Conservation (phyloP, 2,329 filamentous ascomycete species). For the Penicillium brevicompactum region DNA sequence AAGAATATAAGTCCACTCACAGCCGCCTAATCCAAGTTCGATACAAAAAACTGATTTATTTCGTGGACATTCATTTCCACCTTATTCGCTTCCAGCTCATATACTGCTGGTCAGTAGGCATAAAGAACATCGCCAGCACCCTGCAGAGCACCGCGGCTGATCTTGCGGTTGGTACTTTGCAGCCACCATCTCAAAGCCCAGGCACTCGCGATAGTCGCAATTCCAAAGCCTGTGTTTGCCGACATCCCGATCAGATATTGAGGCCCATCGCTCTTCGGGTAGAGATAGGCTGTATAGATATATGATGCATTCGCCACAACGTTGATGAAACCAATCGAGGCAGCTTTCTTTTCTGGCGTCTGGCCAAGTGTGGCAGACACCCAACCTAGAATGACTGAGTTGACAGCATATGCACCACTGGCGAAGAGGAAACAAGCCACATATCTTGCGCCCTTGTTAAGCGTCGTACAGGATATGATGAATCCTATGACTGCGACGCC, state of each 20-base stretch:
- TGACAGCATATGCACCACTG: slow-evolving; percentile 28
- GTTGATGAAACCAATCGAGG: slow-evolving; percentile 41
- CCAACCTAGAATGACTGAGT: slow-evolving; percentile 44
- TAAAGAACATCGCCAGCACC: not conserved
- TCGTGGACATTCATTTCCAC: too few species aligned
- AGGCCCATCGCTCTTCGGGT: slow-evolving; percentile 11
- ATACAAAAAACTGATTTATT: too few species aligned
- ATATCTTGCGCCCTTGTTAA: slow-evolving; percentile 23
- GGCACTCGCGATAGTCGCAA: slow-evolving; percentile 8
- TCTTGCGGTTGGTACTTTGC: slow-evolving; percentile 5
- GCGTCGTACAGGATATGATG: slow-evolving; percentile 16
- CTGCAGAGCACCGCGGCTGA: not conserved
- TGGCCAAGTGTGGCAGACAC: slow-evolving; percentile 40
- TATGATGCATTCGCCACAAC: slow-evolving; percentile 37
- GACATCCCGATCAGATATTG: slow-evolving; percentile 10
- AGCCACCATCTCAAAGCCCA: slow-evolving; percentile 6
- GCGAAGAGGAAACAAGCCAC: slow-evolving; percentile 27
- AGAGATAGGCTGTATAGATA: slow-evolving; percentile 39
- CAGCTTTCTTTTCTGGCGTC: slow-evolving; percentile 45
- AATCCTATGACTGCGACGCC: slow-evolving; percentile 24
- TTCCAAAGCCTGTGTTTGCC: slow-evolving; percentile 5
- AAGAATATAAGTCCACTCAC: too few species aligned
- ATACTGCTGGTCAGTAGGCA: not conserved
- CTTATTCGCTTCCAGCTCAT: too few species aligned
- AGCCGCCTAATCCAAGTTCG: too few species aligned